Evolutionary conservation across 2,329 filamentous ascomycete species (phyloP).

Genomic region (Ascochyta koolunga): DNA sequence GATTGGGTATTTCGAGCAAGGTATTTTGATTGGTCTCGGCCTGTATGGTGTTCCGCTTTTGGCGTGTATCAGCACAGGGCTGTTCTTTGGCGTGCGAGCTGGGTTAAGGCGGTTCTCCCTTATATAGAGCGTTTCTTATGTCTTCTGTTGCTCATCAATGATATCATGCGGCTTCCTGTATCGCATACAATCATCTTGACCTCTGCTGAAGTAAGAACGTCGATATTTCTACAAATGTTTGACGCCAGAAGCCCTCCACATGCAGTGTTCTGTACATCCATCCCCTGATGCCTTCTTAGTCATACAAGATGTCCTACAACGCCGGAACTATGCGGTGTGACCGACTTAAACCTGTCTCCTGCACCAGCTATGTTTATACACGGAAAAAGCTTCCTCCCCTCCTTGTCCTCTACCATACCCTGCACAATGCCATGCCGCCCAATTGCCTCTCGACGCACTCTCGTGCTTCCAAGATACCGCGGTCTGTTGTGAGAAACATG

Average conservation of each 20-base stretch:
- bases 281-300: conserved; percentile 5
- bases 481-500: conserved; percentile 78
- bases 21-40: conserved; percentile 44
- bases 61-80: conserved; percentile 31
- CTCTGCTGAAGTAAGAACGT: not conserved
- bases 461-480: conserved; percentile 78
- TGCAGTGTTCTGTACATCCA: conserved; percentile 1
- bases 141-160: not conserved
- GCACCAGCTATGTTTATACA: conserved; percentile 5
- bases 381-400: not conserved
- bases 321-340: conserved; percentile 13
- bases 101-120: conserved; percentile 26
- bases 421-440: conserved; percentile 80
- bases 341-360: not conserved
- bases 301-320: conserved; percentile 23
- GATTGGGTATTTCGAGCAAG: conserved; percentile 41
- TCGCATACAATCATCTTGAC: too few relatives aligned
- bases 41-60: conserved; percentile 42
- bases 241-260: not conserved
- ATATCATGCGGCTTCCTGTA: too few relatives aligned
- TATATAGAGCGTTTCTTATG: conserved; percentile 1
- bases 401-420: conserved; percentile 55
- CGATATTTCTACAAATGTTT: conserved; percentile 9
- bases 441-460: conserved; percentile 81
- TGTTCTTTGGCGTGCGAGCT: conserved; percentile 35